Evolutionary conservation across 1,284 basidiomycete species (phyloP).

Genomic region (Ceratobasidium sp.): DNA sequence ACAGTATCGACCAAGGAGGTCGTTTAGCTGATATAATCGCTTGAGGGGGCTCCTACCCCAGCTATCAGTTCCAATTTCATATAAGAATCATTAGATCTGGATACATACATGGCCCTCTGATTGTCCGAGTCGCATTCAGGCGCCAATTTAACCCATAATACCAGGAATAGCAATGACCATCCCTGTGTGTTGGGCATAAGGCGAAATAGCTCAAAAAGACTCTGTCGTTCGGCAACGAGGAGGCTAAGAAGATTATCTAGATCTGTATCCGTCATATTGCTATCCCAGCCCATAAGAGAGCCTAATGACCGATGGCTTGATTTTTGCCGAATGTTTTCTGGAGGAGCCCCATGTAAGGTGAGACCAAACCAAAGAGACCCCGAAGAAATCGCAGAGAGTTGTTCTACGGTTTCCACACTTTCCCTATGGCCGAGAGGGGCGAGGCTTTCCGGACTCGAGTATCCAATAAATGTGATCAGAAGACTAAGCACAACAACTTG

Average conservation of each 20-base stretch:
- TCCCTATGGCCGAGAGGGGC: not conserved
- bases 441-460: not conserved
- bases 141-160: not conserved
- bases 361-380: not conserved
- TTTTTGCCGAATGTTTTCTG: not conserved
- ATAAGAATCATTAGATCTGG: not conserved
- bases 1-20: constrained; percentile 5
- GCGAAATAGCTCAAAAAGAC: not conserved
- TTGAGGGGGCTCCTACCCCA: not conserved
- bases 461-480: not conserved
- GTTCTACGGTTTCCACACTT: not conserved
- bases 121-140: not conserved
- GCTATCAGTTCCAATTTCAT: not conserved
- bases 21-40: not conserved
- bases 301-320: not conserved
- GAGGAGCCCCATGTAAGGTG: not conserved
- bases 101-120: not conserved
- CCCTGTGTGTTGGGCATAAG: not conserved
- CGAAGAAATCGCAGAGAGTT: not conserved
- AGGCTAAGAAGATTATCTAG: not conserved
- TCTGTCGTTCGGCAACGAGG: not conserved
- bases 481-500: not conserved
- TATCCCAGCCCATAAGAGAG: not conserved
- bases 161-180: not conserved
- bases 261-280: not conserved